phyloP scores from a whole-genome alignment of 257 asterid genomes.

The Solanum chmielewskii region DNA sequence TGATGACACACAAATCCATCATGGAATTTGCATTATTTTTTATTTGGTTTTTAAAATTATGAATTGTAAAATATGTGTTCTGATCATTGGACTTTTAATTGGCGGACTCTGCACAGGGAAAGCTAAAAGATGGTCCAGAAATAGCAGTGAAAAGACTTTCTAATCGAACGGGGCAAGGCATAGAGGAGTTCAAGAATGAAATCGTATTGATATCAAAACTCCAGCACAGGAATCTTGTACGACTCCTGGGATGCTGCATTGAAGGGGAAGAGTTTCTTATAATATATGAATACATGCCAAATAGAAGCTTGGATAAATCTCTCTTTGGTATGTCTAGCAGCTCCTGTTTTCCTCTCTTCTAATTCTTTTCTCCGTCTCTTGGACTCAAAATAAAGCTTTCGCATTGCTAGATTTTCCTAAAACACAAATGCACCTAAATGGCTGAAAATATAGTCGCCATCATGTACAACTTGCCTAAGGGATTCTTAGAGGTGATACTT shows the following conservation, averaged over 20 bases:
- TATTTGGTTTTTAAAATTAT: neutral
- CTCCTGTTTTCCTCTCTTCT: neutral
- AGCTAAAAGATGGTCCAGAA: slow-evolving; percentile 5
- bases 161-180: slow-evolving; percentile 22
- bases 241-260: slow-evolving; percentile 20
- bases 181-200: slow-evolving; percentile 21
- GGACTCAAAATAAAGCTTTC: neutral
- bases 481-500: neutral
- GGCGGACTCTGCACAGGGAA: slow-evolving; percentile 1
- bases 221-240: slow-evolving; percentile 24
- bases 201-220: slow-evolving; percentile 15
- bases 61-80: neutral
- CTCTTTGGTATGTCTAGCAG: slow-evolving; percentile 11
- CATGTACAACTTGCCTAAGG: neutral
- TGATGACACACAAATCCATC: neutral
- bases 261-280: slow-evolving; percentile 13
- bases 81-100: neutral
- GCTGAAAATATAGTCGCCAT: neutral
- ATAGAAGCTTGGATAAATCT: slow-evolving; percentile 24
- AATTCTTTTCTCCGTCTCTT: neutral
- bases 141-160: slow-evolving; percentile 29
- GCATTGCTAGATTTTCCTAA: neutral
- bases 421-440: neutral
- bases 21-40: neutral
- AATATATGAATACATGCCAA: slow-evolving; percentile 18